phyloP scores from a whole-genome alignment of 2,329 filamentous ascomycete species.

The Sporothrix schenckii region DNA sequence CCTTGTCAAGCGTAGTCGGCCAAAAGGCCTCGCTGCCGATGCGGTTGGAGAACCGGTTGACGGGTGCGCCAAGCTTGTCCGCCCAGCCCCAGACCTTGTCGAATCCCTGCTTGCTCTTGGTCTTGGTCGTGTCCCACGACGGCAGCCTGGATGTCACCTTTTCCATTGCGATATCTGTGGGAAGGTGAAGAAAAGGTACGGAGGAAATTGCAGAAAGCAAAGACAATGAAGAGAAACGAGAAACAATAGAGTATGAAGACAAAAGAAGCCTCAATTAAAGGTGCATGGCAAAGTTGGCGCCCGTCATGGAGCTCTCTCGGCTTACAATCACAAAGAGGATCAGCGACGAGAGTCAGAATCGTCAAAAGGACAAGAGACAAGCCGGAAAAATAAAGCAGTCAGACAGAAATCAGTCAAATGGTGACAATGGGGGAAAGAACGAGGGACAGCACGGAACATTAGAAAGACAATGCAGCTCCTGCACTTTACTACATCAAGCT shows the following conservation, averaged over 20 bases:
- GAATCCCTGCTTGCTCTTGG: conserved; percentile 65
- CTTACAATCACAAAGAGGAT: neutral
- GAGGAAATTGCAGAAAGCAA: neutral
- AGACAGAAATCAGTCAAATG: conserved; percentile 13
- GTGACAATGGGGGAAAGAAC: conserved; percentile 8
- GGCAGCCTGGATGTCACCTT: conserved; percentile 44
- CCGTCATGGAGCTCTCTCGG: conserved; percentile 19
- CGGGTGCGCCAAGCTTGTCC: conserved; percentile 58
- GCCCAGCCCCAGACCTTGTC: conserved; percentile 71
- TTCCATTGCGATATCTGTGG: conserved; percentile 41
- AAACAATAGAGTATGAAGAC: neutral
- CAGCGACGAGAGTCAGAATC: neutral
- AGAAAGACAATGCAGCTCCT: conserved; percentile 1
- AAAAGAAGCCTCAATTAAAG: neutral
- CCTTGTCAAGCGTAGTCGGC: conserved; percentile 73
- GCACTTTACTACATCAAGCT: neutral
- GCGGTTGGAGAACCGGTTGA: conserved; percentile 36
- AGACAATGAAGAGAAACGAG: neutral
- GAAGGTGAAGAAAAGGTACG: neutral
- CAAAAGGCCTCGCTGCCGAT: conserved; percentile 74
- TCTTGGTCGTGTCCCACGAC: conserved; percentile 60
- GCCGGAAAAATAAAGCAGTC: neutral
- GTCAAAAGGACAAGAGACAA: neutral
- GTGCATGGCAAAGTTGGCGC: conserved; percentile 1
- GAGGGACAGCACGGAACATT: neutral